phyloP scores from a whole-genome alignment of 345 rosid genomes.

The Syzygium jambos region DNA sequence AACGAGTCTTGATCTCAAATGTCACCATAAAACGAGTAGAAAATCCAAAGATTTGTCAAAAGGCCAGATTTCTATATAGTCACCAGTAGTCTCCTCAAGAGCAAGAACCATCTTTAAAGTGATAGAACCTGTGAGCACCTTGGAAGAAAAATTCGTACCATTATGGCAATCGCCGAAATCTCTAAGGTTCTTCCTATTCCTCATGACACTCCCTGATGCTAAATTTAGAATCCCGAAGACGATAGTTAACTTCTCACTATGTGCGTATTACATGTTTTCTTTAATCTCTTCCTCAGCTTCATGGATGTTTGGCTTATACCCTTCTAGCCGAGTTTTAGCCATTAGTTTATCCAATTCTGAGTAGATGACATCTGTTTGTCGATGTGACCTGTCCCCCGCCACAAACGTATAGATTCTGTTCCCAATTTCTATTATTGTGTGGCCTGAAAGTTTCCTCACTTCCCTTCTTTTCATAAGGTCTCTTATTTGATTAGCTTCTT shows the following conservation, averaged over 20 bases:
- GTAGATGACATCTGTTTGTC: conserved; percentile 19
- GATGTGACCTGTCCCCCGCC: conserved; percentile 28
- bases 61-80: not conserved
- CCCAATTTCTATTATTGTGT: conserved; percentile 18
- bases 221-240: conserved; percentile 23
- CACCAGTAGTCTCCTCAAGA: conserved; percentile 37
- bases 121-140: conserved; percentile 27
- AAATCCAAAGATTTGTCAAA: not conserved
- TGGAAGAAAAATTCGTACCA: conserved; percentile 23
- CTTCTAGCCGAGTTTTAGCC: not conserved
- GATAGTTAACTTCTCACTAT: conserved; percentile 36
- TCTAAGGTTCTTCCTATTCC: conserved; percentile 34
- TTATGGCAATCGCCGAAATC: conserved; percentile 27
- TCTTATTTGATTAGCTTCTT: conserved; percentile 19
- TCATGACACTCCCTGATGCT: conserved; percentile 12
- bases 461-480: conserved; percentile 19
- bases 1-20: not conserved
- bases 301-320: conserved; percentile 18
- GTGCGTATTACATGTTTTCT: conserved; percentile 28
- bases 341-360: conserved; percentile 16
- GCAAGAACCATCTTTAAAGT: conserved; percentile 27
- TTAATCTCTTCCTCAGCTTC: conserved; percentile 38
- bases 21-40: not conserved
- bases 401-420: conserved; percentile 25
- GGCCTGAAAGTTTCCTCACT: conserved; percentile 22